Base-by-base conservation (phyloP, 331 rosid genomes). In the Rhamnella rubrinervis region DNA sequence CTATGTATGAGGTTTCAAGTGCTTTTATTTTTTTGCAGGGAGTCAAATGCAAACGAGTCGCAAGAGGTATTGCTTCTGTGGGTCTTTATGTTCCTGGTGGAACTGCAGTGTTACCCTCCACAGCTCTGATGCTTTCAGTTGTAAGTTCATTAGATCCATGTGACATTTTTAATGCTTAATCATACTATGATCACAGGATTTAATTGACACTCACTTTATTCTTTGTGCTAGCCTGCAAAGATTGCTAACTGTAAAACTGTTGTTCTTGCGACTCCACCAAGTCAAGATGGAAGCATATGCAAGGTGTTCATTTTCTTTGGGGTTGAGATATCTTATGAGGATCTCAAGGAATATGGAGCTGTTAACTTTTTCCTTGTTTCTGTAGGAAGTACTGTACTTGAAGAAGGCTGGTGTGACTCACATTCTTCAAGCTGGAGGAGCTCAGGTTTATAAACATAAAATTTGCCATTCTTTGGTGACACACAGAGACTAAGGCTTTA, bases 41-140 rank as follows among this genome's bases (percentile, higher is more conserved):
- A 26, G 99, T 95, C 71, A 89, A 76, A 77, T 95, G 99, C 90
- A 95, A 90, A 85, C 85, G 96, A 63, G 96, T 95, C 61, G 93
- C 97, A 19, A 87, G 97, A 89, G 73, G 96, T 86, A 95, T 95
- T 67, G 81, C 85, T 68, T 91, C 97, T 75, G 99, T 95, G 61
- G 99, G 99, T 80, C 88, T 95, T 78, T 95, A 95, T 67, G 91
- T 91, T 84, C 99, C 99, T 38, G 99, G 99, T 67, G 99, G 99
- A 76, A 89, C 97, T 77, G 99, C 99, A 78, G 96, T 95, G 35
- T 82, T 95, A 82, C 99, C 99, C 69, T 95, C 99, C 66, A 91
- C 99, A 8, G 97, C 99, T 68, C 76, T 95, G 82, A 95, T 95
- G 99, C 97, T 95, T 74, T 81, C 99, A 67, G 78, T 95, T 77